Evolutionary conservation across 371 early-diverging fungal species (phyloP).

Genomic region (Mortierella sp.): DNA sequence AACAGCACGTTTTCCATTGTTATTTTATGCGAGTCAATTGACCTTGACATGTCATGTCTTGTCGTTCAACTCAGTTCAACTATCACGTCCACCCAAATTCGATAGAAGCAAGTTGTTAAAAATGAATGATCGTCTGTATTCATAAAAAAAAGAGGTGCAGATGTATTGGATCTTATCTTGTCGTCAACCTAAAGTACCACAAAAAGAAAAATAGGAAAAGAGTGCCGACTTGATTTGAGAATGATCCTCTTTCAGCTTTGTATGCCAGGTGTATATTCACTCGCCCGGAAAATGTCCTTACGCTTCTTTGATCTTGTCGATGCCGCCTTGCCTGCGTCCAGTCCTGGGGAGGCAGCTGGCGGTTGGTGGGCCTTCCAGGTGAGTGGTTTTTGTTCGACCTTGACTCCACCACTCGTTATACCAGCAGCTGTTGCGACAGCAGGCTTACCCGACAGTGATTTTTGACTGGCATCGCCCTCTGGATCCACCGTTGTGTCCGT

Average conservation of each 20-base stretch:
- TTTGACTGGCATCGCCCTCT: constrained; percentile 44
- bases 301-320: constrained; percentile 28
- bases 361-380: constrained; percentile 23
- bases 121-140: neutral
- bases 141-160: neutral
- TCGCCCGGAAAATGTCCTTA: constrained; percentile 40
- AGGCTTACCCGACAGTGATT: constrained; percentile 5
- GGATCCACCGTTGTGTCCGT: constrained; percentile 54
- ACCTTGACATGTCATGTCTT: neutral
- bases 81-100: too few species aligned
- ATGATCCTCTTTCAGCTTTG: constrained; percentile 15
- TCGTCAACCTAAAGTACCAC: neutral
- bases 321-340: neutral
- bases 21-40: too few species aligned
- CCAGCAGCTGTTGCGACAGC: neutral
- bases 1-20: too few species aligned
- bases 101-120: neutral
- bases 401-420: neutral
- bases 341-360: constrained; percentile 10
- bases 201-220: neutral
- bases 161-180: neutral
- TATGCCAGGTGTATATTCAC: constrained; percentile 26
- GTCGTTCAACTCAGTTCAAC: neutral
- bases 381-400: constrained; percentile 14
- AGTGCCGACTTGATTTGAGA: neutral